These are phyloP conservation scores for Zygotorulaspora florentina DNA, from an alignment of 805 yeast genomes.

Conservation along the genomic window DNA sequence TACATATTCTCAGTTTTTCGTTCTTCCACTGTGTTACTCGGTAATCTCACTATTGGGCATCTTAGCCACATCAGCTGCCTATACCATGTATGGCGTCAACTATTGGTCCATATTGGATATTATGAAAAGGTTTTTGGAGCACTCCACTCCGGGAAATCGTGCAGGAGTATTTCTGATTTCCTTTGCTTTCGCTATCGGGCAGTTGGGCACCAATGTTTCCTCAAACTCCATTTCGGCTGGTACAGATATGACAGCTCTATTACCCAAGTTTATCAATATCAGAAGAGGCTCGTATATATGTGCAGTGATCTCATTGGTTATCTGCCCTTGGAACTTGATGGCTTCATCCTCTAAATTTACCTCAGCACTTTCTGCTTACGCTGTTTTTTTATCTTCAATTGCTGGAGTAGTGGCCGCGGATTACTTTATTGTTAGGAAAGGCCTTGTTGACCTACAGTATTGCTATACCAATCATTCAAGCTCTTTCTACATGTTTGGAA, in stretches of 20 bases:
- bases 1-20: conserved; percentile 51
- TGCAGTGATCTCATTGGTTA: conserved; percentile 62
- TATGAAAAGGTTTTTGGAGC: conserved; percentile 56
- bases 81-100: conserved; percentile 59
- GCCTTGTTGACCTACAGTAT: conserved; percentile 58
- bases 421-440: conserved; percentile 69
- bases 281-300: conserved; percentile 79
- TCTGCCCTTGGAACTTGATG: conserved; percentile 81
- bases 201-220: conserved; percentile 72
- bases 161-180: conserved; percentile 78
- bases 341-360: conserved; percentile 69
- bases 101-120: conserved; percentile 85
- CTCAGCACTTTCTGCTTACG: conserved; percentile 72
- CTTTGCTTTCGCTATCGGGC: conserved; percentile 67
- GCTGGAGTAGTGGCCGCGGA: conserved; percentile 73
- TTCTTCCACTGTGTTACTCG: conserved; percentile 75
- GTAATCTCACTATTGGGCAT: conserved; percentile 82
- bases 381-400: conserved; percentile 77
- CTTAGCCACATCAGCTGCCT: conserved; percentile 74
- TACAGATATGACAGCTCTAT: conserved; percentile 63
- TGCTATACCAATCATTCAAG: conserved; percentile 50
- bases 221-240: conserved; percentile 70
- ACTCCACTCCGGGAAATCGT: conserved; percentile 52
- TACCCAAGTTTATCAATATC: conserved; percentile 63
- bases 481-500: conserved; percentile 52